These are phyloP conservation scores for Penicillium crystallinum DNA, from an alignment of 495 filamentous ascomycete species.

Conservation along the genomic window DNA sequence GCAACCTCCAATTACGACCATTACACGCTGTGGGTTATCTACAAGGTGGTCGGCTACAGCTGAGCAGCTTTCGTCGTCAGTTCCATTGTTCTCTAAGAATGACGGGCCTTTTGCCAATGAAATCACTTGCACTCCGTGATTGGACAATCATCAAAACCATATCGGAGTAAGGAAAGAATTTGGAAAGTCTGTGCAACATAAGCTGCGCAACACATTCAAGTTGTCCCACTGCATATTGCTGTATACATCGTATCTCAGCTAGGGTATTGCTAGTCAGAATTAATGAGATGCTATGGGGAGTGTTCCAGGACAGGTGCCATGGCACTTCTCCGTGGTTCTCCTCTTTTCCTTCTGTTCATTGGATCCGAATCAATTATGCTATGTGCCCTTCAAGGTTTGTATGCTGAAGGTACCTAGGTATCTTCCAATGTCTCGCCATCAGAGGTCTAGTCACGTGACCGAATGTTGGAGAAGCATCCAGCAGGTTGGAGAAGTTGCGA, in stretches of 20 bases:
- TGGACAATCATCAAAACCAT: background rate
- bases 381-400: too few species aligned
- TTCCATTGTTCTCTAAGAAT: too few species aligned
- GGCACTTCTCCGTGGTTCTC: background rate
- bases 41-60: too few species aligned
- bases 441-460: constrained; percentile 1
- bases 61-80: too few species aligned
- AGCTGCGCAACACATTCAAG: background rate
- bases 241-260: background rate
- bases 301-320: background rate
- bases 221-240: background rate
- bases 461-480: background rate
- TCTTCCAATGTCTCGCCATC: too few species aligned
- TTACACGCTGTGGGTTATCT: background rate
- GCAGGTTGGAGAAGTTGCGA: background rate
- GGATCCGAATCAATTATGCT: too few species aligned
- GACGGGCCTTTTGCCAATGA: background rate
- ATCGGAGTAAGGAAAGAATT: background rate
- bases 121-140: background rate
- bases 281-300: background rate
- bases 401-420: too few species aligned
- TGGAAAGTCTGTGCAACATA: background rate
- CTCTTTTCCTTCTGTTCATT: background rate
- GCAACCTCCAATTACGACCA: background rate
- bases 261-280: background rate